These are phyloP conservation scores for Pyricularia grisea DNA, from an alignment of 2,329 filamentous ascomycete species.

Conservation along the genomic window DNA sequence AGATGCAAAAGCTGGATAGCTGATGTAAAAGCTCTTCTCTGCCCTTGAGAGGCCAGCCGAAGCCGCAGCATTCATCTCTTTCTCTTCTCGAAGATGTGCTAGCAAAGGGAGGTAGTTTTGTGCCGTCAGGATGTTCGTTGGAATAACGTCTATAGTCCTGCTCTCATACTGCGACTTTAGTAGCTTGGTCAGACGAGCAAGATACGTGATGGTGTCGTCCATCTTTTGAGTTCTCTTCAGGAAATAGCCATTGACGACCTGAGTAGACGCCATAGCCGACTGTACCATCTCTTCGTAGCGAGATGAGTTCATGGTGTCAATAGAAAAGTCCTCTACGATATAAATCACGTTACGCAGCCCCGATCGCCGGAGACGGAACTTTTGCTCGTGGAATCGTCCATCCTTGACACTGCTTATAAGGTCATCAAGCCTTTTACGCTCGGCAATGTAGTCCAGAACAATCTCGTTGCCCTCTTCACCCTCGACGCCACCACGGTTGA, in stretches of 20 bases:
- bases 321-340: conserved; percentile 62
- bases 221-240: conserved; percentile 67
- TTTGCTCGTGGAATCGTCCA: conserved; percentile 75
- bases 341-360: conserved; percentile 72
- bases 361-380: conserved; percentile 65
- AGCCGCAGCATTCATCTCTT: not conserved
- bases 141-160: conserved; percentile 52
- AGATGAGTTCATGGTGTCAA: conserved; percentile 42
- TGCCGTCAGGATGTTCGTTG: conserved; percentile 51
- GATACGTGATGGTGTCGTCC: conserved; percentile 69
- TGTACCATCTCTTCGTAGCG: conserved; percentile 59
- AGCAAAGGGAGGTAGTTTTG: conserved; percentile 58
- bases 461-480: conserved; percentile 61
- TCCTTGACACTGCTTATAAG: conserved; percentile 74
- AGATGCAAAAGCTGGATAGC: conserved; percentile 61
- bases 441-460: conserved; percentile 71
- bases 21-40: conserved; percentile 43
- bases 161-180: conserved; percentile 56
- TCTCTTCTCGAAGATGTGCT: conserved; percentile 42
- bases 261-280: conserved; percentile 66
- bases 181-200: conserved; percentile 61
- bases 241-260: conserved; percentile 72
- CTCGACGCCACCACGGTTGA: conserved; percentile 47
- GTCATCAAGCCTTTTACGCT: conserved; percentile 73
- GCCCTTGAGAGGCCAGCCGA: not conserved